Evolutionary conservation across 306 rosid genomes (phyloP).

Genomic region (Nissolia schottii): DNA sequence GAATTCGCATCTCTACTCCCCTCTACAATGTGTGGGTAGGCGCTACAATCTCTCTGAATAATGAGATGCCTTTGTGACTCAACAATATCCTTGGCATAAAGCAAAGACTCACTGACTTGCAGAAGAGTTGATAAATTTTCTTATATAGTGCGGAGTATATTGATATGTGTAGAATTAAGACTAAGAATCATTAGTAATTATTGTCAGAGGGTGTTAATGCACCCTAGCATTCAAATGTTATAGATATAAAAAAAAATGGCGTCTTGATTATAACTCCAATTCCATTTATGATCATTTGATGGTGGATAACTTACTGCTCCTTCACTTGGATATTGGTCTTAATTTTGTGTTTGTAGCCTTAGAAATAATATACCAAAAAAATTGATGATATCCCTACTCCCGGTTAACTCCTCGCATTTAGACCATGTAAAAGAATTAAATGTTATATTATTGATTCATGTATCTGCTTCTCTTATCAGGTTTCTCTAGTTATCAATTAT

Average conservation of each 20-base stretch:
- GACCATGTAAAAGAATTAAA: background rate
- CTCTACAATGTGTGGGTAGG: background rate
- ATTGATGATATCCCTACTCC: background rate
- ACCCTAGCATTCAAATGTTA: background rate
- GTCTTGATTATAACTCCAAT: background rate
- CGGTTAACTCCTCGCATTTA: background rate
- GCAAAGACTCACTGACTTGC: background rate
- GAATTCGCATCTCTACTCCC: background rate
- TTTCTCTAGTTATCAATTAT: constrained; percentile 86
- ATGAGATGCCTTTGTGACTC: background rate
- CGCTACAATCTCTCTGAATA: no score
- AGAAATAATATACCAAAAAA: background rate
- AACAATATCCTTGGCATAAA: no score
- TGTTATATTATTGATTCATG: no score
- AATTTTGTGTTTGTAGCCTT: background rate
- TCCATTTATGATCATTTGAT: background rate
- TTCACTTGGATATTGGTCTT: background rate
- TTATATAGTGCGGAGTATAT: background rate
- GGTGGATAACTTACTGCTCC: background rate
- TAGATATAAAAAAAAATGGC: background rate
- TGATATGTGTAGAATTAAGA: background rate
- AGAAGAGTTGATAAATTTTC: background rate
- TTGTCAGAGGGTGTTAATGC: background rate
- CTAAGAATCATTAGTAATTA: background rate
- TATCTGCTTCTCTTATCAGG: constrained; percentile 40